A percentile compares a stretch with the other conserved stretches of the same genome.
Conservation (phyloP, 2,329 filamentous ascomycete genomes). For the Colletotrichum siamense region DNA sequence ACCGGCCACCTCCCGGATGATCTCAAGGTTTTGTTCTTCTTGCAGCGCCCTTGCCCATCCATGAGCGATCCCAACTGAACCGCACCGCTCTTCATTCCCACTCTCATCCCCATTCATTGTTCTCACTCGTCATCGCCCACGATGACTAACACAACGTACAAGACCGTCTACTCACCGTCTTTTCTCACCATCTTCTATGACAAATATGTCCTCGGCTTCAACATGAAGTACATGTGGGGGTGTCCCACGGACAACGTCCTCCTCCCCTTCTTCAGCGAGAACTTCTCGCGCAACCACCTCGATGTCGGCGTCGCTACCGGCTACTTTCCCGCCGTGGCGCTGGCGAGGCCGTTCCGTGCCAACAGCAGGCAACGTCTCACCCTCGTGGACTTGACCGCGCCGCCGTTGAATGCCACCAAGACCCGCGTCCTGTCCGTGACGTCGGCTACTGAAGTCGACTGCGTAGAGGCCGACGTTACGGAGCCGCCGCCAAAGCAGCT, state of each 20-base stretch:
- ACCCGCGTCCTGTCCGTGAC: conserved; percentile 27
- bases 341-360: conserved; percentile 23
- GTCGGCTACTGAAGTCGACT: conserved; percentile 26
- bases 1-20: not conserved
- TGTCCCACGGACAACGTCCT: conserved; percentile 35
- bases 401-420: conserved; percentile 34
- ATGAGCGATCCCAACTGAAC: not conserved
- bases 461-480: conserved; percentile 40
- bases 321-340: conserved; percentile 37
- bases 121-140: not conserved
- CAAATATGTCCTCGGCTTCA: conserved; percentile 37
- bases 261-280: conserved; percentile 37
- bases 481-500: conserved; percentile 32
- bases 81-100: not conserved
- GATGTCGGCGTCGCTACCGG: conserved; percentile 46
- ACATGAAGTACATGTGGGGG: conserved; percentile 40
- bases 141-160: conserved; percentile 13
- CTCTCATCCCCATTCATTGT: not conserved
- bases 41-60: not conserved
- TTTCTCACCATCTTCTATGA: conserved; percentile 32
- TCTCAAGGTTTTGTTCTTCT: not conserved
- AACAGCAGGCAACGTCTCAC: conserved; percentile 32
- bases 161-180: conserved; percentile 3
- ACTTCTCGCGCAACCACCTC: conserved; percentile 40
- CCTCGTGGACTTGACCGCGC: conserved; percentile 40